Evolutionary conservation across 352 stramenopile species (phyloP), one percentile per base, ranked within the genome.

Genomic region (Pilasporangium apinafurcum): DNA sequence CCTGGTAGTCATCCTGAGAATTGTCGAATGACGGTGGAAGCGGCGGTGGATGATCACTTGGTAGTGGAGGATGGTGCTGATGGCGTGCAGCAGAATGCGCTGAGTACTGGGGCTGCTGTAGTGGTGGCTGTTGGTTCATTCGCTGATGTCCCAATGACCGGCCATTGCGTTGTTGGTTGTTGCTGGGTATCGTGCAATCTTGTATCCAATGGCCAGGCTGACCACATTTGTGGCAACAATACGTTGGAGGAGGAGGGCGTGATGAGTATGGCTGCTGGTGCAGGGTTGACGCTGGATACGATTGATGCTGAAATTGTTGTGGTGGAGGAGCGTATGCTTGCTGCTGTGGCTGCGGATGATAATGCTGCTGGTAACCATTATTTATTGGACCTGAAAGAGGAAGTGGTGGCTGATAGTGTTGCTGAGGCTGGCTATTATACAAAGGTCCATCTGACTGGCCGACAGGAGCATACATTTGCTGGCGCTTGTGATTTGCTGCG

Each of bases 181-280:
- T 61, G n/a, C 12, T 37, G 24, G 56, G 61, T 27, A 81, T 56
- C 7, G 73, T 59, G 38, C 78, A 92, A 13, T 87, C 54, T 18
- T 89, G 71, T 29, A 90, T 90, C 80, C 80, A 92, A 36, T 92
- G 80, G 4, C 80, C 80, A 18, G 75, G 72, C 30, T 76, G 60
- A 13, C 68, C 68, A 52, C 80, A 92, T 27, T 89, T 89, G 47
- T 85, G 77, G 33, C 80, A 92, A 37, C 76, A 63, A 24, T 92
- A 92, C 18, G 68, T 77, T 4, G 61, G 48, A 6, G 77, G 80
- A 2, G 77, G 77, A 2, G 60, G 59, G 16, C 54, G 49, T 3
- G 36, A 56, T 16, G 35, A 30, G 3, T 59, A 41, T n/a, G 62
- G 45, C 36, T 45, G 58, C 31, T 63, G 64, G 14, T 59, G 48